phyloP scores from a whole-genome alignment of 495 filamentous ascomycete species.

The Aspergillus bertholletiae region DNA sequence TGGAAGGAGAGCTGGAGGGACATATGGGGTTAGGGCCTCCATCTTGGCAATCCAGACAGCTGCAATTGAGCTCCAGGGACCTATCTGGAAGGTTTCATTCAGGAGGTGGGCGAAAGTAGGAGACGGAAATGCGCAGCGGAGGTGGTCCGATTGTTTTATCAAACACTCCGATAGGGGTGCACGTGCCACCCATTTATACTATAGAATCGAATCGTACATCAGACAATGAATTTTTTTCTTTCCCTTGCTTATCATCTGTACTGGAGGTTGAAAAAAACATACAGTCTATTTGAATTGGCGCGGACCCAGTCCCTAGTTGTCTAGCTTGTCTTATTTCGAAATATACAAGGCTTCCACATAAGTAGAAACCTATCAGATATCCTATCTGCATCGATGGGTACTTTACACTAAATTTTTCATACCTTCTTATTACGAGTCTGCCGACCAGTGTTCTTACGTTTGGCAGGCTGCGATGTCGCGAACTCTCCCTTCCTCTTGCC shows the following conservation, averaged over 20 bases:
- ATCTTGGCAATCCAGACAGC: slow-evolving; percentile 19
- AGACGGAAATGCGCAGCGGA: not conserved
- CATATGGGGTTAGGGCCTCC: slow-evolving; percentile 23
- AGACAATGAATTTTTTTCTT: not conserved
- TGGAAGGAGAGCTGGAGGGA: slow-evolving; percentile 24
- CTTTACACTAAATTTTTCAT: not conserved
- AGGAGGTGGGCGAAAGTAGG: not conserved
- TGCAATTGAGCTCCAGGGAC: slow-evolving; percentile 12
- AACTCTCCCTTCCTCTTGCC: slow-evolving; percentile 36
- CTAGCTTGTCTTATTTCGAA: too few species aligned
- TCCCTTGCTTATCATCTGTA: not conserved
- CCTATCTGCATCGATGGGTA: too few species aligned
- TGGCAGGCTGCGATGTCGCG: not conserved
- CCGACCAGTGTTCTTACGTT: slow-evolving; percentile 1
- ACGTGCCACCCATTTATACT: slow-evolving; percentile 8
- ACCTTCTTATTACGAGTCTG: not conserved
- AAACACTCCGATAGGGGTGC: slow-evolving; percentile 15
- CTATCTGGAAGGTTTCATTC: slow-evolving; percentile 6
- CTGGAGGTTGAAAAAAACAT: not conserved
- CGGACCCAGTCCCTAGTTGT: not conserved
- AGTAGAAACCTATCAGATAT: too few species aligned
- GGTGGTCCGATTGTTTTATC: slow-evolving; percentile 23
- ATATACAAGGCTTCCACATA: too few species aligned
- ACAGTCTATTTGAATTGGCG: not conserved
- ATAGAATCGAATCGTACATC: not conserved